A percentile compares a stretch with the other conserved stretches of the same genome.
Evolutionary conservation across 768 basidiomycete genomes (phyloP).

Genomic region (Serpula lacrymans): DNA sequence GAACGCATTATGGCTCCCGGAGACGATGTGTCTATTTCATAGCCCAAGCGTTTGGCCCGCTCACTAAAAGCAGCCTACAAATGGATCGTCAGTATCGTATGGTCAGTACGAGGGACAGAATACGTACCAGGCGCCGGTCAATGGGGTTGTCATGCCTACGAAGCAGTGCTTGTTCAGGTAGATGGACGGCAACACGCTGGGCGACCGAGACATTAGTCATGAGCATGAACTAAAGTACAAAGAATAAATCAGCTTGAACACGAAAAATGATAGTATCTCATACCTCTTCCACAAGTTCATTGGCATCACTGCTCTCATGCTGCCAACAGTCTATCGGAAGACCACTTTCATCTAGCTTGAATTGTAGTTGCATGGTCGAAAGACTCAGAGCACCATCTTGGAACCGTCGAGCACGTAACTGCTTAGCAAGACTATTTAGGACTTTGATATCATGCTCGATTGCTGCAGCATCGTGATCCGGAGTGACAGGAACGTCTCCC

Average conservation of each 20-base stretch:
- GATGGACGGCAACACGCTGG: slow-evolving; percentile 87
- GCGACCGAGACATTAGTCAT: slow-evolving; percentile 88
- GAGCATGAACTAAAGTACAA: slow-evolving; percentile 76
- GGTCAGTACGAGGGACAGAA: neutral
- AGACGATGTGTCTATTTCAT: slow-evolving; percentile 75
- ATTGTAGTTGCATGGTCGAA: slow-evolving; percentile 66
- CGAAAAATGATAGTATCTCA: slow-evolving; percentile 10
- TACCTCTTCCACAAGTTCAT: slow-evolving; percentile 88
- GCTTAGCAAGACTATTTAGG: slow-evolving; percentile 66
- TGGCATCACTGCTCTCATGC: slow-evolving; percentile 64
- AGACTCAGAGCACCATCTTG: slow-evolving; percentile 77
- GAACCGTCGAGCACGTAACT: slow-evolving; percentile 68
- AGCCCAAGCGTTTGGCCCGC: slow-evolving; percentile 81
- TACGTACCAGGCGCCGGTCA: slow-evolving; percentile 80
- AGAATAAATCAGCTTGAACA: slow-evolving; percentile 1
- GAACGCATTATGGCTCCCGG: slow-evolving; percentile 83
- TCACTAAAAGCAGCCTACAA: slow-evolving; percentile 71
- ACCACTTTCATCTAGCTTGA: slow-evolving; percentile 77
- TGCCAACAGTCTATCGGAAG: slow-evolving; percentile 76
- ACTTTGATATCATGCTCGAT: slow-evolving; percentile 75
- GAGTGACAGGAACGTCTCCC: slow-evolving; percentile 45
- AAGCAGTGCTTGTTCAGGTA: slow-evolving; percentile 96
- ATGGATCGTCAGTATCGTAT: slow-evolving; percentile 6
- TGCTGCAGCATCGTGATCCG: slow-evolving; percentile 56
- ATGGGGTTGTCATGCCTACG: slow-evolving; percentile 92